Base-by-base conservation (phyloP, 345 rosid species). In the Odontarrhena argentea region DNA sequence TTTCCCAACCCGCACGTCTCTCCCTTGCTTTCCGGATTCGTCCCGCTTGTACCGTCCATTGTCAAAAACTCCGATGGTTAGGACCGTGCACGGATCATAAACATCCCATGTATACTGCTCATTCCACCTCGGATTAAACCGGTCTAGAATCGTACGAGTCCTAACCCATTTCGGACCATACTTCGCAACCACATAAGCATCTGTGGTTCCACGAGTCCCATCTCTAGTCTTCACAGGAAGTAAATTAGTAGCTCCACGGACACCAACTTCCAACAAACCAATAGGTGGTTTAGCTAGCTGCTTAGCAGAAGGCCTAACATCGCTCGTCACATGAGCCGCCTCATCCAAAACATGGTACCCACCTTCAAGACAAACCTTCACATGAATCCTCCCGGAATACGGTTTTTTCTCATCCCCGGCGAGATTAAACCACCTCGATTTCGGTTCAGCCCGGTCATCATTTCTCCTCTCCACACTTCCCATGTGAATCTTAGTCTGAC, bases 81-180 rank as follows among this genome's bases (percentile, higher is more conserved):
- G 82, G 11, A 89, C 89, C 0, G 98, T 92, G 53, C 96, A 89
- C 0, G 93, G 93, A 71, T 92, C 98, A 22, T 83, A 85, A 3
- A 92, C 89, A 35, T 92, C 96, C 98, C 98, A 92, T 0, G 96
- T 86, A 60, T 89, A 87, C 52, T 92, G 98, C 83, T 92, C 96
- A 32, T 92, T 92, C 98, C 96, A 92, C 48, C 88, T 80, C 36
- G 96, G 98, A 77, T 86, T 92, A 74, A 92, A 92, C 53, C 91
- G 85, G 30, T 92, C 96, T 1, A 92, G 79, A 14, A 92, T 89
- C 1, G 93, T 83, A 0, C 96, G 85, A 0, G 96, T 92, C 2
- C 93, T 87, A 53, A 92, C 74, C 98, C 98, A 92, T 75, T 92
- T 92, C 9, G 92, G 91, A 13, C 98, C 98, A 11, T 89, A 92